Conservation (phyloP, 345 rosid species). For the Citrus reticulata region DNA sequence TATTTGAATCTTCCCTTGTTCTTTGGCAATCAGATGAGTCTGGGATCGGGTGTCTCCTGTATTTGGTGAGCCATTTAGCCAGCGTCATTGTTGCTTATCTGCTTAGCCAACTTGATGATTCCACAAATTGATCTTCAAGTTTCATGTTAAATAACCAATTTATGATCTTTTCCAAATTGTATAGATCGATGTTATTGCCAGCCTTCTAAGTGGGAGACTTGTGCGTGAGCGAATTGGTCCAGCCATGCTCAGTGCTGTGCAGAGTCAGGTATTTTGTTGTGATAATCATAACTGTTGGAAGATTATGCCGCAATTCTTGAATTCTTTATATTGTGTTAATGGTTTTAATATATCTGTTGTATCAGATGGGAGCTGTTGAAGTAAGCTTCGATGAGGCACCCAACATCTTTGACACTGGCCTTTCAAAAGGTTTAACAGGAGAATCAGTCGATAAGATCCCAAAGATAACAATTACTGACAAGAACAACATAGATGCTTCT, state of each 20-base stretch:
- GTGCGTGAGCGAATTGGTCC: slow-evolving; percentile 98
- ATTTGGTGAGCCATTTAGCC: slow-evolving; percentile 63
- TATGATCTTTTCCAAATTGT: slow-evolving; percentile 16
- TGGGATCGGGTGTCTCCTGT: slow-evolving; percentile 80
- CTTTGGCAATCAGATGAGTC: slow-evolving; percentile 98
- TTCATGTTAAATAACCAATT: neutral
- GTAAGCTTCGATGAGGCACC: slow-evolving; percentile 68
- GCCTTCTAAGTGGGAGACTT: slow-evolving; percentile 97
- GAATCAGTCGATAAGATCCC: slow-evolving; percentile 85
- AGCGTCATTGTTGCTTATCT: neutral
- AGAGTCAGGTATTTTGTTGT: slow-evolving; percentile 73
- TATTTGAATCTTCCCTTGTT: slow-evolving; percentile 91
- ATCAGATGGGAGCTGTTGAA: slow-evolving; percentile 94
- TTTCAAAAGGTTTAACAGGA: slow-evolving; percentile 70
- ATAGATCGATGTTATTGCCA: slow-evolving; percentile 95
- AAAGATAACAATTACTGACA: slow-evolving; percentile 61
- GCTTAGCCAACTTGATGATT: neutral
- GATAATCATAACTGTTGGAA: neutral
- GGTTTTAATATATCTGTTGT: neutral
- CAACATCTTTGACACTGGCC: slow-evolving; percentile 84
- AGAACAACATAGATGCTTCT: slow-evolving; percentile 58
- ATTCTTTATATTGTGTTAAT: slow-evolving; percentile 6
- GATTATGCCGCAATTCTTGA: neutral
- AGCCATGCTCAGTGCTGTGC: slow-evolving; percentile 98
- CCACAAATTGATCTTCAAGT: neutral